Base-by-base conservation (phyloP, 176 grass and related monocot species). In the Raddia guianensis region DNA sequence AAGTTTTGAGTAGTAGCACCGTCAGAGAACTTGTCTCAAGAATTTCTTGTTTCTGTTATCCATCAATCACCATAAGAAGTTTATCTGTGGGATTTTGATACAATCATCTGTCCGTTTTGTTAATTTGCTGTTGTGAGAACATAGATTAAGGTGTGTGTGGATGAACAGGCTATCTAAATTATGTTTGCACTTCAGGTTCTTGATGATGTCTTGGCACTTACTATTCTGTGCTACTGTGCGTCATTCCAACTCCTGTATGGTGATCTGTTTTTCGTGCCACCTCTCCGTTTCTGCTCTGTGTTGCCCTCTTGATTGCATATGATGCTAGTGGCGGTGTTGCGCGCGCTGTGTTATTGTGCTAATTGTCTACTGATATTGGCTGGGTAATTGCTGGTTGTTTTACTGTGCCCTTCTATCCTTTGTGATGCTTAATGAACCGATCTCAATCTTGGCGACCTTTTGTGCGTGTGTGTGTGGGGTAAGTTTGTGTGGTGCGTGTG, bases 1-100 rank as follows among this genome's bases (percentile, higher is more conserved):
- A 88, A 88, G 68, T 88, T 79, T 83, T 88, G 80, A 66, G 74
- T 79, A 83, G 58, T 66, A 66, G 68, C 45, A 1, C 18, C 4
- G 75, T 79, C 5, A 7, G 15, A 2, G 3, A 88, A 72, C 68
- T 49, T 67, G 2, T 78, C 18, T 16, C 0, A 27, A 79, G 45
- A 32, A 78, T 45, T 72, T 78, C 19, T 52, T 1, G 5, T 2
- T 62, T 61, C 34, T 83, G 61, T 83, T 61, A 79, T 68, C 75
- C 20, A 45, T 33, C 9, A 10, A 53, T 78, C 59, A 58, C 16
- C 52, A 59, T 84, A 66, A 56, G 67, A 79, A 73, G 37, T 73
- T 61, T 61, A 59, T 46, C 51, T 37, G 67, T 65, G 67, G 58
- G 49, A 56, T 85, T 64, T 79, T 54, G 57, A 72, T 66, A 72